Conservation (phyloP, 768 basidiomycete species). For the Suillus alpinus region DNA sequence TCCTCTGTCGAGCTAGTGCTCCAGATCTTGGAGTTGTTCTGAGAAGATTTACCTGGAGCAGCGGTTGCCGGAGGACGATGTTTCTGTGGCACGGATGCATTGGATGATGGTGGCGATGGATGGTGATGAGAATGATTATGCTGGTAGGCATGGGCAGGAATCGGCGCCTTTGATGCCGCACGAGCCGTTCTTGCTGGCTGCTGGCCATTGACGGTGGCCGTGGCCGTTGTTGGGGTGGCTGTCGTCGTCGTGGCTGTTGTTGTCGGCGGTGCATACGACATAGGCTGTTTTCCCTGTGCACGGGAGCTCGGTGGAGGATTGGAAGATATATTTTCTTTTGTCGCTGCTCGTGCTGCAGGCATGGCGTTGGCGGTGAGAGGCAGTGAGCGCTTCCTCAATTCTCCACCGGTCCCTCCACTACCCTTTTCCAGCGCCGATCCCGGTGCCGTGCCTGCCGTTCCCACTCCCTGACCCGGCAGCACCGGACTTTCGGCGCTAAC, state of each 20-base stretch:
- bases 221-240: constrained; percentile 34
- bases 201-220: constrained; percentile 28
- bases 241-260: constrained; percentile 15
- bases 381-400: constrained; percentile 35
- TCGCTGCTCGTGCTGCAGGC: constrained; percentile 39
- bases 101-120: constrained; percentile 42
- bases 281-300: constrained; percentile 90
- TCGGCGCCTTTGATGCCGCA: constrained; percentile 58
- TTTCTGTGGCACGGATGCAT: constrained; percentile 31
- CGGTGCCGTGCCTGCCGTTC: constrained; percentile 30
- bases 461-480: constrained; percentile 8
- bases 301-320: constrained; percentile 69
- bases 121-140: constrained; percentile 53
- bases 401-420: constrained; percentile 26
- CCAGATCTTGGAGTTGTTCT: constrained; percentile 85
- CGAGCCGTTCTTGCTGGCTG: constrained; percentile 40
- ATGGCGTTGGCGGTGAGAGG: constrained; percentile 41
- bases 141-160: constrained; percentile 46
- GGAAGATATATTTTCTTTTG: constrained; percentile 34
- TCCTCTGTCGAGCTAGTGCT: constrained; percentile 90
- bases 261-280: constrained; percentile 55
- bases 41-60: constrained; percentile 21
- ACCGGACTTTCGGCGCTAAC: constrained; percentile 12
- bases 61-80: constrained; percentile 28
- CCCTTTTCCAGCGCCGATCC: constrained; percentile 32